These are phyloP conservation scores for Haplographium delicatum DNA, from an alignment of 495 filamentous ascomycete genomes.

Conservation along the genomic window DNA sequence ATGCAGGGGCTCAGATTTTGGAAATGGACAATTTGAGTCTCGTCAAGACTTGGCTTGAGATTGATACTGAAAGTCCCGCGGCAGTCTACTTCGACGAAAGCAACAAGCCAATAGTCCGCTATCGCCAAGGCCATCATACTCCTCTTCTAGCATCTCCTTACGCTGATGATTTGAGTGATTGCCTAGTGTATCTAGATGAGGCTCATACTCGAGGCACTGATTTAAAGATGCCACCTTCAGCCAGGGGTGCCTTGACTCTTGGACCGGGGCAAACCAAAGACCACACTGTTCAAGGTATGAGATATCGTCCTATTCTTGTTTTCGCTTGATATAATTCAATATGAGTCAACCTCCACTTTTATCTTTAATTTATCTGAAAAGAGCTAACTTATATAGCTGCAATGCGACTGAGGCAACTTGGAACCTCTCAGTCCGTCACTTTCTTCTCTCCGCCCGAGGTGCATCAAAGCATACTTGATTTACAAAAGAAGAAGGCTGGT, in stretches of 20 bases:
- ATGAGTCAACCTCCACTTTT: too few relatives aligned
- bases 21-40: conserved; percentile 40
- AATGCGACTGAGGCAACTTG: conserved; percentile 42
- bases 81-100: conserved; percentile 44
- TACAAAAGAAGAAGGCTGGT: conserved; percentile 6
- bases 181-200: conserved; percentile 57
- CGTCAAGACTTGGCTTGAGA: conserved; percentile 41
- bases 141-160: conserved; percentile 44
- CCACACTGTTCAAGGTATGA: conserved; percentile 52
- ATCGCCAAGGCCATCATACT: conserved; percentile 36
- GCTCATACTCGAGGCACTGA: conserved; percentile 58
- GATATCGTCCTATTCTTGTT: not conserved
- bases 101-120: conserved; percentile 41
- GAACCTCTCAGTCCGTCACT: conserved; percentile 31
- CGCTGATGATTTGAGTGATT: conserved; percentile 40
- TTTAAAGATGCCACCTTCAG: conserved; percentile 43
- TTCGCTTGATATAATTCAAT: too few relatives aligned
- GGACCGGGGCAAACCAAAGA: conserved; percentile 54
- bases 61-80: conserved; percentile 35
- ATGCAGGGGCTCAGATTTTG: conserved; percentile 47
- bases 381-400: conserved; percentile 33
- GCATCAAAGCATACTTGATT: conserved; percentile 30
- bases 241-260: conserved; percentile 50
- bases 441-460: conserved; percentile 46
- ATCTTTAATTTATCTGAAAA: conserved; percentile 5